These are phyloP conservation scores for Ophiostoma ips DNA, from an alignment of 2,329 filamentous ascomycete genomes.

Conservation along the genomic window DNA sequence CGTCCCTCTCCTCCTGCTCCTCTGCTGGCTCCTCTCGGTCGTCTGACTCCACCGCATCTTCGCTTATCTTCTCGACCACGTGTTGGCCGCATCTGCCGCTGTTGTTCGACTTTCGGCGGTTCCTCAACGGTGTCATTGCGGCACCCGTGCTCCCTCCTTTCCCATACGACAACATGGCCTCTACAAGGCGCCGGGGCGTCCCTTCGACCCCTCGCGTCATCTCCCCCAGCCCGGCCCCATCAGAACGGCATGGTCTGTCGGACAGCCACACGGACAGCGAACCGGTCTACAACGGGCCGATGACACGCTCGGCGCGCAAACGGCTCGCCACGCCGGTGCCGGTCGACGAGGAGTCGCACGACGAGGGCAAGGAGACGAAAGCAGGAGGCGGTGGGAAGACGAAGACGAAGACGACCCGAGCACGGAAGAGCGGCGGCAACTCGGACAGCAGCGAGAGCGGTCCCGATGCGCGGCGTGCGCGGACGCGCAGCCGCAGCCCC, in stretches of 20 bases:
- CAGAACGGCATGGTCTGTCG: slow-evolving; percentile 37
- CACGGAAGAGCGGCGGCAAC: not conserved
- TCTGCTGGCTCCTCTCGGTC: slow-evolving; percentile 13
- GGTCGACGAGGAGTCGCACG: slow-evolving; percentile 44
- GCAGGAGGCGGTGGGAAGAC: not conserved
- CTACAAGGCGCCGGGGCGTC: slow-evolving; percentile 33
- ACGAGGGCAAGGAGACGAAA: slow-evolving; percentile 22
- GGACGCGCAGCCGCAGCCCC: slow-evolving; percentile 60
- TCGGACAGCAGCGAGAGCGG: slow-evolving; percentile 18
- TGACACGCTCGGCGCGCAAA: slow-evolving; percentile 59
- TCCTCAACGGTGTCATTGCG: slow-evolving; percentile 42
- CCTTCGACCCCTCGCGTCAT: slow-evolving; percentile 78
- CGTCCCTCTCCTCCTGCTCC: slow-evolving; percentile 13
- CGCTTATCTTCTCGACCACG: slow-evolving; percentile 7
- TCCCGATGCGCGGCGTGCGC: slow-evolving; percentile 44
- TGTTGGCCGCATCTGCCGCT: slow-evolving; percentile 17
- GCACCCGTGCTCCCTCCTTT: slow-evolving; percentile 48
- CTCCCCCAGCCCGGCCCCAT: slow-evolving; percentile 69
- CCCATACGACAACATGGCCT: slow-evolving; percentile 19
- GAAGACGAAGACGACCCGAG: not conserved
- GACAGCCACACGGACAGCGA: slow-evolving; percentile 14
- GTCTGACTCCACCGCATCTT: slow-evolving; percentile 14
- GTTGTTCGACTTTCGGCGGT: slow-evolving; percentile 32
- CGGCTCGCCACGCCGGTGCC: slow-evolving; percentile 39
- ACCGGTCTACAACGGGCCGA: slow-evolving; percentile 53